Base-by-base conservation (phyloP, 2,329 filamentous ascomycete species). In the Hymenoscyphus linearis region DNA sequence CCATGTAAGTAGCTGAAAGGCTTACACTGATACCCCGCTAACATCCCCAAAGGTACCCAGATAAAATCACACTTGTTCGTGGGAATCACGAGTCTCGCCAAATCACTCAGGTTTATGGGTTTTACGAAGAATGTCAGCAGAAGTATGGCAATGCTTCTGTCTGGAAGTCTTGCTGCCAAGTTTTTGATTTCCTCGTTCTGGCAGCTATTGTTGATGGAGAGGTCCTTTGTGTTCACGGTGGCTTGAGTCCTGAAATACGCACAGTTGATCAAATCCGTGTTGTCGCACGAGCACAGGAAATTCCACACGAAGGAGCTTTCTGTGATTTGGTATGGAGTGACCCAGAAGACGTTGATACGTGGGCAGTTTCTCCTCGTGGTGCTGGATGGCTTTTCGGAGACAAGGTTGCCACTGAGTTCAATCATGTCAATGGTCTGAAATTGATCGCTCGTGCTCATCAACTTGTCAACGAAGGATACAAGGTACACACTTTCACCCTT, bases 61-160 rank as follows among this genome's bases (percentile, higher is more conserved):
- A 90, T 70, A 82, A 84, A 65, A 86, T 91, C 64, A 90, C 88
- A 0, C 79, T 91, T 34, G 86, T 91, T 35, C 85, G 88, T 58
- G 88, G 88, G 37, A 90, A 90, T 69, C 87, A 91, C 74, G 88
- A 91, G 72, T 90, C 87, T 50, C 85, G 88, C 52, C 88, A 90
- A 73, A 90, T 91, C 68, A 91, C 88, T 14, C 87, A 90, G 72
- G 88, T 90, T 14, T 91, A 91, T 72, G 88, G 88, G 34, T 91
- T 91, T 74, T 90, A 90, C 74, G 88, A 90, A 71, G 88, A 91
- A 72, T 91, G 88, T 71, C 82, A 89, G 67, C 85, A 87, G 67
- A 91, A 91, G 72, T 91, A 91, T 70, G 87, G 87, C 63, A 90
- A 90, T 73, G 87, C 88, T 6, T 88, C 86, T 35, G 88, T 91